Evolutionary conservation across 306 rosid species (phyloP).

Genomic region (Inga oerstediana): DNA sequence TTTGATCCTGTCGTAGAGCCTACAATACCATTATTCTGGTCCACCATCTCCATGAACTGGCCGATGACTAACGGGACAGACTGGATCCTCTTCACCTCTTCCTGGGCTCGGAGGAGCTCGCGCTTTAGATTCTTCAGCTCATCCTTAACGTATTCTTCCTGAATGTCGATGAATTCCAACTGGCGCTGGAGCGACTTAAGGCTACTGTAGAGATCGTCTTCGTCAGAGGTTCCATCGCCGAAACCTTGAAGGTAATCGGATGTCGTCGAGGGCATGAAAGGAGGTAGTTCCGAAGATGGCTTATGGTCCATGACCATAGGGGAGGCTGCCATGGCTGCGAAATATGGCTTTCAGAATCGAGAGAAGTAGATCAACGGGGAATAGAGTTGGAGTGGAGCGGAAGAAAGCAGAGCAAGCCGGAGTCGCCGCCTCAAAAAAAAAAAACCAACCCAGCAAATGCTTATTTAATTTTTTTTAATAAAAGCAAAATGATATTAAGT

Average conservation of each 20-base stretch:
- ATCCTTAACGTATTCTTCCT: constrained; percentile 91
- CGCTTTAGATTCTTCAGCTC: constrained; percentile 96
- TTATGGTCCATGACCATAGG: constrained; percentile 76
- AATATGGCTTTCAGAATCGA: background rate
- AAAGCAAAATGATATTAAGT: too few relatives aligned
- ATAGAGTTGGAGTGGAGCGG: background rate
- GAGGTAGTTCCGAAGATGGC: constrained; percentile 67
- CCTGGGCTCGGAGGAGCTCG: constrained; percentile 95
- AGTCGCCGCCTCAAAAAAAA: background rate
- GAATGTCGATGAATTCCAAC: constrained; percentile 86
- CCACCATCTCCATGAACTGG: constrained; percentile 99
- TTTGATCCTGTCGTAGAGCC: constrained; percentile 99
- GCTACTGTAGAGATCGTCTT: constrained; percentile 86
- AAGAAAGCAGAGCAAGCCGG: background rate
- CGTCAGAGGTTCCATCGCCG: constrained; percentile 52
- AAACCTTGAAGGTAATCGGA: constrained; percentile 54
- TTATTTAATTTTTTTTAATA: too few relatives aligned
- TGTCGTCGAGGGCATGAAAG: constrained; percentile 54
- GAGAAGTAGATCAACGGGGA: background rate
- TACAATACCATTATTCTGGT: constrained; percentile 88
- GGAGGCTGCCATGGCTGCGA: constrained; percentile 64
- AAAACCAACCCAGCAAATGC: too few relatives aligned
- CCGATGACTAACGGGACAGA: constrained; percentile 97
- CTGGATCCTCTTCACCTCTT: constrained; percentile 95
- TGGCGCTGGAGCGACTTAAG: constrained; percentile 78